Base-by-base conservation (phyloP, 1,284 basidiomycete species). In the Malassezia equina region DNA sequence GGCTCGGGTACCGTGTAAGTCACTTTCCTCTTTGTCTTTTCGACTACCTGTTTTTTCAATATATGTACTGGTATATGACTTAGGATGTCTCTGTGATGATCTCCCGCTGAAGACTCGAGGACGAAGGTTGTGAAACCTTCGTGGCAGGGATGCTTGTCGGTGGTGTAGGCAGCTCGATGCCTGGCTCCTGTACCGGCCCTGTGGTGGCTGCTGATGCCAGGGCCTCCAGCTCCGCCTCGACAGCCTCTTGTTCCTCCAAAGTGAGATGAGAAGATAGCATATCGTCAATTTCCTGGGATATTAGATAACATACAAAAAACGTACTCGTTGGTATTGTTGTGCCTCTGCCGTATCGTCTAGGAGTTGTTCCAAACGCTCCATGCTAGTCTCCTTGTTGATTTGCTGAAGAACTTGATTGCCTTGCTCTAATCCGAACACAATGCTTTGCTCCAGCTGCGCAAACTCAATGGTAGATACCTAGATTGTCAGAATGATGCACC, bases 391-490 rank as follows among this genome's bases (percentile, higher is more conserved):
- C 68, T 84, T 84, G 76, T 98, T 90, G 33, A 98, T 86, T 77
- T 93, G 83, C 71, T 86, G 89, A 52, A 98, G 79, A 0, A 95
- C 90, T 40, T 87, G 84, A 62, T 88, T 94, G 2, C 93, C 93
- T 77, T 93, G 88, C 75, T 89, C 83, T 39, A 98, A 77, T 7
- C 93, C 93, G 75, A 90, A 88, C 44, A 96, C 74, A 15, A 98
- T 87, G 4, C 90, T 88, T 40, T 88, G 84, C 76, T 98, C 88
- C 40, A 98, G 84, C 54, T 93, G 80, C 0, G 93, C 89, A 78
- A 94, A 96, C 75, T 98, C 93, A 69, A 98, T 95, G 0, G 86
- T 88, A 7, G 87, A 86, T 5, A 94, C 89, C 90, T 94, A 69
- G 31, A 6, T 1, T 3, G 21, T 19, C 28, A 7, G 8, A 23